A percentile compares a stretch with the other conserved stretches of the same genome.
Conservation (phyloP, 345 rosid species). For the Anastatica hierochuntica region DNA sequence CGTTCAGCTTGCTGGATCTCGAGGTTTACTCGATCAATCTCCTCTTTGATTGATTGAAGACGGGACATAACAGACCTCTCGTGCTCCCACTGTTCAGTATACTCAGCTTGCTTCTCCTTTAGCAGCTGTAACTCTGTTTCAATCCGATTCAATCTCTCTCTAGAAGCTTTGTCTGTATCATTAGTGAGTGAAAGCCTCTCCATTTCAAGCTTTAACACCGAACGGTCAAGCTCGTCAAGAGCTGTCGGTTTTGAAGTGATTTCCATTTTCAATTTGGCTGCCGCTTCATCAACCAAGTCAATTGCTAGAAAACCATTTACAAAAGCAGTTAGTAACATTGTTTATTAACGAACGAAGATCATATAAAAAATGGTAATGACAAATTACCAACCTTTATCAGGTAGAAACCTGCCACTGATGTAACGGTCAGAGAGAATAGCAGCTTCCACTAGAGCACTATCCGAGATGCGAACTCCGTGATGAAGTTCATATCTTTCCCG, state of each 20-base stretch:
- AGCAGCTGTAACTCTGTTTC: conserved; percentile 64
- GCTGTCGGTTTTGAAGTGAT: conserved; percentile 98
- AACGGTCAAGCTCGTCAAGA: conserved; percentile 91
- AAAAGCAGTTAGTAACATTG: conserved; percentile 8
- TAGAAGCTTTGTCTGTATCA: conserved; percentile 89
- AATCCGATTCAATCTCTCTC: conserved; percentile 77
- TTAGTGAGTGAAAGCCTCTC: conserved; percentile 91
- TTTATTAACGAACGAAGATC: not conserved
- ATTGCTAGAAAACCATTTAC: conserved; percentile 54
- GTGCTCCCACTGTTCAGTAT: conserved; percentile 98
- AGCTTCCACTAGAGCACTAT: conserved; percentile 95
- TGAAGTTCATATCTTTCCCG: conserved; percentile 98
- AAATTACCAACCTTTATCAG: conserved; percentile 75
- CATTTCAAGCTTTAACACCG: conserved; percentile 93
- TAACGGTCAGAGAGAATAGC: conserved; percentile 95
- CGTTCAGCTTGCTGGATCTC: conserved; percentile 99
- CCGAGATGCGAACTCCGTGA: conserved; percentile 97
- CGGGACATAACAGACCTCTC: conserved; percentile 95
- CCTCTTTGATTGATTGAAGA: conserved; percentile 92
- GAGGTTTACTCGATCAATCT: conserved; percentile 90
- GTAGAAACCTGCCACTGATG: conserved; percentile 94
- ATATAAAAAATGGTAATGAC: not conserved
- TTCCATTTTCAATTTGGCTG: conserved; percentile 98
- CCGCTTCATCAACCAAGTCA: conserved; percentile 99
- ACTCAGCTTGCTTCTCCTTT: conserved; percentile 72